phyloP scores from a whole-genome alignment of 106 monocot genomes.

The Dendrobium officinale region DNA sequence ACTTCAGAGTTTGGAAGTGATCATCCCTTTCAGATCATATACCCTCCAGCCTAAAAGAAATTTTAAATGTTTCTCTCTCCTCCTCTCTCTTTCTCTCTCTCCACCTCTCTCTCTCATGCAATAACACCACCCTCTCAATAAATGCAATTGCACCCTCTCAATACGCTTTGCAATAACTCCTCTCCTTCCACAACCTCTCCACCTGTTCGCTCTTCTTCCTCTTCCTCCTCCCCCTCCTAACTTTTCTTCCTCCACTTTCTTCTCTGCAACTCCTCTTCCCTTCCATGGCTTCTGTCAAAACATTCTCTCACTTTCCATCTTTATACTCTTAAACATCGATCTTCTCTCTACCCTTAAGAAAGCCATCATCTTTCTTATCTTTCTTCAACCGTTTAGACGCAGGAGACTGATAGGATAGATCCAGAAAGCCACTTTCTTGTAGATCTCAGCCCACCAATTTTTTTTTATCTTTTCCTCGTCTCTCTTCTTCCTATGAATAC shows the following conservation, averaged over 20 bases:
- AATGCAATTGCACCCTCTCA: slow-evolving; percentile 97
- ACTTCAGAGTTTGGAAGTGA: no score
- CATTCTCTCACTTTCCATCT: slow-evolving; percentile 4
- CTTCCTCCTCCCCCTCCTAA: neutral
- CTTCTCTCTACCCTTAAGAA: no score
- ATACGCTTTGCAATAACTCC: slow-evolving; percentile 76
- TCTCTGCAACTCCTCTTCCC: slow-evolving; percentile 1
- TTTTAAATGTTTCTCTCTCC: no score
- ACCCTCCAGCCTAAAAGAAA: no score
- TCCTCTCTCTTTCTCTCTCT: neutral
- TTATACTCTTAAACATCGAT: neutral
- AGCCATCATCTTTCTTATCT: neutral
- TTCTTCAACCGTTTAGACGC: neutral
- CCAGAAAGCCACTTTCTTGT: neutral
- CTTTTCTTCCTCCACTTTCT: neutral
- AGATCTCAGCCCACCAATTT: slow-evolving; percentile 15
- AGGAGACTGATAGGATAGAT: slow-evolving; percentile 1
- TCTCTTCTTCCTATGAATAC: neutral
- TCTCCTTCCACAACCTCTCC: slow-evolving; percentile 32
- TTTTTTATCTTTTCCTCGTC: neutral
- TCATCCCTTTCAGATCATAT: no score
- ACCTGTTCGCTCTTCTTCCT: slow-evolving; percentile 22
- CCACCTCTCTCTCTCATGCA: slow-evolving; percentile 26
- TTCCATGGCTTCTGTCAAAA: slow-evolving; percentile 9
- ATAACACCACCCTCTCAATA: slow-evolving; percentile 45